Evolutionary conservation across 305 asterid species (phyloP).

Genomic region (Withania somnifera): DNA sequence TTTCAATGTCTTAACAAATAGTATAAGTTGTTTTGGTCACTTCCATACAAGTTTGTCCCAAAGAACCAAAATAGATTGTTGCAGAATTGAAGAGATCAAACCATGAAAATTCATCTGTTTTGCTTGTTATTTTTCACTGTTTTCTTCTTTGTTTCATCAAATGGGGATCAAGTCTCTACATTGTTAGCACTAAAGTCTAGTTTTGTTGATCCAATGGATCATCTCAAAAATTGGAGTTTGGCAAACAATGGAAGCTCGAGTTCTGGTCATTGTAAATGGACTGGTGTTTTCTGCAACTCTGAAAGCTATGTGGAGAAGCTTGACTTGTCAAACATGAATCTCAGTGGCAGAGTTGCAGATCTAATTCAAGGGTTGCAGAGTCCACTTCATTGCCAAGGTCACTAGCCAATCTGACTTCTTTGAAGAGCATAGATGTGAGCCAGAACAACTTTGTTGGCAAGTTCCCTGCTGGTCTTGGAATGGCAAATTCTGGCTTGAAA

Average conservation of each 20-base stretch:
- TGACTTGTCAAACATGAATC: slow-evolving; percentile 57
- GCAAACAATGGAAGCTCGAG: background rate
- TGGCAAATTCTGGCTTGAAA: slow-evolving; percentile 16
- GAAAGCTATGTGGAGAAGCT: slow-evolving; percentile 41
- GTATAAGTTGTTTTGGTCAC: slow-evolving; percentile 23
- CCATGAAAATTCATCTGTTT: slow-evolving; percentile 9
- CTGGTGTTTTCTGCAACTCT: slow-evolving; percentile 46
- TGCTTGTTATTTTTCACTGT: slow-evolving; percentile 40
- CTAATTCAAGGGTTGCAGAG: slow-evolving; percentile 28
- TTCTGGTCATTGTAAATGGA: slow-evolving; percentile 42
- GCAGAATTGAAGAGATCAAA: background rate
- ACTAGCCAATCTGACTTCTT: slow-evolving; percentile 33
- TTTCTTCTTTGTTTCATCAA: slow-evolving; percentile 27
- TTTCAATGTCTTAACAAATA: slow-evolving; percentile 4
- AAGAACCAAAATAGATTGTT: slow-evolving; percentile 27
- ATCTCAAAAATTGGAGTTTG: slow-evolving; percentile 36
- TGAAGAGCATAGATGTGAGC: slow-evolving; percentile 47
- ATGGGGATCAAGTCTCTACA: slow-evolving; percentile 25
- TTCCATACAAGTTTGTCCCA: slow-evolving; percentile 13
- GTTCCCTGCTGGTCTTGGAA: slow-evolving; percentile 51
- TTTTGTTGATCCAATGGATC: slow-evolving; percentile 42
- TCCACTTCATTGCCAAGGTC: slow-evolving; percentile 30
- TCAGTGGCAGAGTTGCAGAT: slow-evolving; percentile 46
- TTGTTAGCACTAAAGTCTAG: slow-evolving; percentile 40
- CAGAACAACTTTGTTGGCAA: slow-evolving; percentile 51